These are phyloP conservation scores for Pseudocercospora cruenta DNA, from an alignment of 2,329 filamentous ascomycete genomes.

Conservation along the genomic window DNA sequence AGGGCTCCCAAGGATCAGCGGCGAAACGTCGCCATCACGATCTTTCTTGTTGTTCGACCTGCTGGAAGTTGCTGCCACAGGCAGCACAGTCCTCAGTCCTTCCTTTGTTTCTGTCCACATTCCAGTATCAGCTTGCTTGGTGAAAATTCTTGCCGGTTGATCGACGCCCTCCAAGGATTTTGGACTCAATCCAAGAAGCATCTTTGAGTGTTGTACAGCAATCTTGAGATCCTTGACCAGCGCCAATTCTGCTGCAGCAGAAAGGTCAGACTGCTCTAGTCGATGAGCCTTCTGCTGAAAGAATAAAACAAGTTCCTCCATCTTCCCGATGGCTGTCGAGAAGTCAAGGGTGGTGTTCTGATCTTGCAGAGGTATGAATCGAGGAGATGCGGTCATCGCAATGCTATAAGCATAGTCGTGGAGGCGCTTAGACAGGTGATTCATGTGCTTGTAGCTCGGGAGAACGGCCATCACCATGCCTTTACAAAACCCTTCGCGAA, in stretches of 20 bases:
- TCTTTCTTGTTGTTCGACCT: neutral
- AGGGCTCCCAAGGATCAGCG: neutral
- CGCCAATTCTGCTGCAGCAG: neutral
- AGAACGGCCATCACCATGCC: slow-evolving; percentile 10
- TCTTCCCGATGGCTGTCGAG: slow-evolving; percentile 14
- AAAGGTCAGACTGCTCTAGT: slow-evolving; percentile 1
- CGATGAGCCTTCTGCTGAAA: slow-evolving; percentile 6
- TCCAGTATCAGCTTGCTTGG: no score
- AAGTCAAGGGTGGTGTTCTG: slow-evolving; percentile 14
- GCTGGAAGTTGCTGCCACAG: neutral
- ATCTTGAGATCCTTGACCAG: slow-evolving; percentile 4
- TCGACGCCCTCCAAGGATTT: neutral
- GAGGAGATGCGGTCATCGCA: neutral
- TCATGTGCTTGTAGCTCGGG: slow-evolving; percentile 13
- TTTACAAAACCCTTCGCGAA: slow-evolving; percentile 20
- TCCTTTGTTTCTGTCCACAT: no score
- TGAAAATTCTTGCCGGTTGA: neutral
- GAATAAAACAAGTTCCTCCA: slow-evolving; percentile 18
- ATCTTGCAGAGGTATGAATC: slow-evolving; percentile 11
- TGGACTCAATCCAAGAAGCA: neutral
- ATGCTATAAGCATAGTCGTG: slow-evolving; percentile 19
- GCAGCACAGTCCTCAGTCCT: neutral
- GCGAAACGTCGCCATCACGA: neutral
- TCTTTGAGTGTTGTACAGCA: slow-evolving; percentile 1
- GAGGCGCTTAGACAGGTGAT: slow-evolving; percentile 10